These are phyloP conservation scores for Aschersonia sp. DNA, from an alignment of 2,329 filamentous ascomycete species.

Conservation along the genomic window DNA sequence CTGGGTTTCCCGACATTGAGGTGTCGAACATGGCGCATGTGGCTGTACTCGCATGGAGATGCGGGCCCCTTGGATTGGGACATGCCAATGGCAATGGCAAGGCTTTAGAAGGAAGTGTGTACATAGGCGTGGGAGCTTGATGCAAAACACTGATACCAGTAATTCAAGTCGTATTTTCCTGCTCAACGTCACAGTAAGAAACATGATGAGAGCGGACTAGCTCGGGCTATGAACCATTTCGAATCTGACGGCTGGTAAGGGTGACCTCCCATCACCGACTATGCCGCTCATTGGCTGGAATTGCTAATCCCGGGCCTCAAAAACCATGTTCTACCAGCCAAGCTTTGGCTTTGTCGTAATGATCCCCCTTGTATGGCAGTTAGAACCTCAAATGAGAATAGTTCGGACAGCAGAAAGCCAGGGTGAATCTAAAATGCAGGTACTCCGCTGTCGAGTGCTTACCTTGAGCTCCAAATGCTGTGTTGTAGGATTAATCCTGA, in stretches of 20 bases:
- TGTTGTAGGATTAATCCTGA: conserved; percentile 45
- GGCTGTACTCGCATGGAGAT: conserved; percentile 9
- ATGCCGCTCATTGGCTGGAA: too few relatives aligned
- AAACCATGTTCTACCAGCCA: conserved; percentile 22
- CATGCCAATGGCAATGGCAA: conserved; percentile 1
- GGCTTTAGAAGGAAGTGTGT: conserved; percentile 7
- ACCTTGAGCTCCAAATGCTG: conserved; percentile 66
- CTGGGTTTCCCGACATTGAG: not conserved
- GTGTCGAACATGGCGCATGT: conserved; percentile 8
- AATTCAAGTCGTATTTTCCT: not conserved
- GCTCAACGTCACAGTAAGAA: too few relatives aligned
- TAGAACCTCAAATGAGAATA: not conserved
- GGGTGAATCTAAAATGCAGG: not conserved
- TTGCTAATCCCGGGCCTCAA: conserved; percentile 7
- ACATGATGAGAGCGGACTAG: too few relatives aligned
- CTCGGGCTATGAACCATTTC: too few relatives aligned
- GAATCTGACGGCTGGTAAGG: too few relatives aligned
- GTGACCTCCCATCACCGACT: too few relatives aligned
- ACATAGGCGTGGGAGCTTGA: conserved; percentile 10
- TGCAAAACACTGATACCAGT: not conserved
- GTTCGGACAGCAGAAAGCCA: not conserved
- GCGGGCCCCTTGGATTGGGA: conserved; percentile 6
- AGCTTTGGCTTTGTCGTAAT: conserved; percentile 13
- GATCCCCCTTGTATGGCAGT: conserved; percentile 15
- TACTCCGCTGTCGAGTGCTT: conserved; percentile 8